A percentile compares a stretch with the other conserved stretches of the same genome.
These are phyloP conservation scores for Botrytis aclada DNA, from an alignment of 2,329 filamentous ascomycete genomes.

Conservation along the genomic window DNA sequence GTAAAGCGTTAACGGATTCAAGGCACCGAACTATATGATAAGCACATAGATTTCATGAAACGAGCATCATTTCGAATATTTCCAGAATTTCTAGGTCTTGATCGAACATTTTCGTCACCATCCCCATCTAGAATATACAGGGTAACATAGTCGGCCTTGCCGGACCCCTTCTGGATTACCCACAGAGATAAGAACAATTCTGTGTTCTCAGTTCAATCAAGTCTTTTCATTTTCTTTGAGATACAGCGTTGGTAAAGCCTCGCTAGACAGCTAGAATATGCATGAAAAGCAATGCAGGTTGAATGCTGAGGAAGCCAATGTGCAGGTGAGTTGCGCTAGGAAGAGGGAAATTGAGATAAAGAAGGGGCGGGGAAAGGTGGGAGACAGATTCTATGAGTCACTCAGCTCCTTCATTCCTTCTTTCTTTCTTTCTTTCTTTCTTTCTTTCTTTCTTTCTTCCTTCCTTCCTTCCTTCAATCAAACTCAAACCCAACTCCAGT, in stretches of 20 bases:
- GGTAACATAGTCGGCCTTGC: neutral
- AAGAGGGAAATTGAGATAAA: no score
- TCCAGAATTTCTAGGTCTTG: neutral
- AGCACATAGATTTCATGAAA: neutral
- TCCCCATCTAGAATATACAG: neutral
- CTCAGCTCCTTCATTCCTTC: neutral
- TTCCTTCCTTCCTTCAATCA: neutral
- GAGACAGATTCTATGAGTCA: no score
- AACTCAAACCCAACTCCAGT: no score
- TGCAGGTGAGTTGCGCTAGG: neutral
- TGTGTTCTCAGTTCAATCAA: neutral
- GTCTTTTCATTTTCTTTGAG: neutral
- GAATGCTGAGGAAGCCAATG: neutral
- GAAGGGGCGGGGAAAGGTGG: no score
- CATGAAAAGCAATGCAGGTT: neutral
- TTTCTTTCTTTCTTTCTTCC: no score
- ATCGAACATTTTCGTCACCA: neutral
- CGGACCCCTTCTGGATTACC: neutral
- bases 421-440: neutral
- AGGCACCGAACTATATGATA: neutral
- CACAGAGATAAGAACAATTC: neutral
- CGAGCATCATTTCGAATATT: neutral
- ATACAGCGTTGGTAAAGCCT: neutral
- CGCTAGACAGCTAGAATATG: neutral
- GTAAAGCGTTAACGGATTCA: neutral